phyloP scores from a whole-genome alignment of 495 filamentous ascomycete species.

The Parathielavia hyrcaniae region DNA sequence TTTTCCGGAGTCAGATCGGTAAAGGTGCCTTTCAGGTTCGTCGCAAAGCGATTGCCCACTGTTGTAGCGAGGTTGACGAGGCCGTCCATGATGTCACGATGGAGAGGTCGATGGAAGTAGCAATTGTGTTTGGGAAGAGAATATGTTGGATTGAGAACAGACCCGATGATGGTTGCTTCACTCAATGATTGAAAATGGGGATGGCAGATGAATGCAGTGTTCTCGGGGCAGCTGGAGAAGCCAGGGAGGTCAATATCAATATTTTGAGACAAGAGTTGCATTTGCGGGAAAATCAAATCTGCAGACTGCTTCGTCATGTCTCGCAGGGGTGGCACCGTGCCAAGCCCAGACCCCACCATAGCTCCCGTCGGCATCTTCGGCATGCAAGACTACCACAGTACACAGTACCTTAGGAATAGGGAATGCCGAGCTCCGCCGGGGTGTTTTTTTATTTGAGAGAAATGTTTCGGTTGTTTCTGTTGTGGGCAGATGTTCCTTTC shows the following conservation, averaged over 20 bases:
- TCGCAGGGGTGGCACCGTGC: background rate
- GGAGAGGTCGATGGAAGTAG: background rate
- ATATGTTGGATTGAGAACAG: background rate
- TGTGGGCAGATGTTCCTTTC: background rate
- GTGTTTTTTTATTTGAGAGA: background rate
- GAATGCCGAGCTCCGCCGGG: too few species aligned
- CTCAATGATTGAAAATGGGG: background rate
- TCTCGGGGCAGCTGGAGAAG: background rate
- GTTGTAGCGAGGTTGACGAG: conserved; percentile 31
- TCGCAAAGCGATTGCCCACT: conserved; percentile 42
- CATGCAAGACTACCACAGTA: background rate
- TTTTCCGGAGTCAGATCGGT: conserved; percentile 47
- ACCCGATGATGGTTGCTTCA: background rate
- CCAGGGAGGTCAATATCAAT: background rate
- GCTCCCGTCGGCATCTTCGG: conserved; percentile 12
- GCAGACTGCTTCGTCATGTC: background rate
- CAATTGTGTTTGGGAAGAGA: background rate
- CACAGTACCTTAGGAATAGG: background rate
- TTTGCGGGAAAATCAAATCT: conserved; percentile 16
- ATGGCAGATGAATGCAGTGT: background rate
- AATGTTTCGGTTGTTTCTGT: background rate
- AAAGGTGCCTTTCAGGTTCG: conserved; percentile 52
- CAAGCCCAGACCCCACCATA: conserved; percentile 17
- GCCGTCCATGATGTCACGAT: conserved; percentile 27
- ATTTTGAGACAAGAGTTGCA: background rate